Evolutionary conservation across 768 basidiomycete species (phyloP), one percentile per base, ranked within the genome.

Genomic region (Hebeloma cylindrosporum): DNA sequence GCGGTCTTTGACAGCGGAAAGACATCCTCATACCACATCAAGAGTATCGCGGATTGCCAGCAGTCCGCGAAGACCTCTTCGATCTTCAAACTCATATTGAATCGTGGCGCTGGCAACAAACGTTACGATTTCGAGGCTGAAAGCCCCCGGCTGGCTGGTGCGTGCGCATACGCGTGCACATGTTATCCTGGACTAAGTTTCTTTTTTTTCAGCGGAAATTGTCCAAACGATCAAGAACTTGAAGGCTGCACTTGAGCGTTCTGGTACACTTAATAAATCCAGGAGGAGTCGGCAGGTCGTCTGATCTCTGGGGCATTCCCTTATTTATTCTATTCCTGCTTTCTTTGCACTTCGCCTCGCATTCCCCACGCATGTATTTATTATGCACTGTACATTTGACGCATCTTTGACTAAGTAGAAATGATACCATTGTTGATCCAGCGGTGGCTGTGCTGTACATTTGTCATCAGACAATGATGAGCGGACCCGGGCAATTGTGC

Each of bases 91-190:
- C 76, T 98, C 14, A 79, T 95, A 23, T 79, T 98, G 9, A 85
- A 80, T 59, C 72, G 88, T 51, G 77, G 80, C 27, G 76, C 77
- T 31, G 75, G 81, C 30, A 86, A 84, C 54, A 99, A 98, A 73
- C 75, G 93, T 28, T 98, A 97, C 61, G 95, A 98, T 57, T 97
- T 96, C 60, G 96, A 99, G 67, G 95, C 93, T 0, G 94, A 95
- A 64, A 92, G 70, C 53, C 75, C 87, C 1, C 85, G 83, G 62
- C 60, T 82, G 44, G 92, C 94, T 35, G 77, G 89, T 88, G 59
- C 56, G 87, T 66, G 7, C 25, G 44, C 31, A 16, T 22, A 20
- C 16, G 16, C 11, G 34, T 33, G 40, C 21, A 16, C 8, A 13
- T 17, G 36, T 10, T 44, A 8, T 29, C 16, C 16, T 37, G 22